A percentile compares a stretch with the other conserved stretches of the same genome.
Conservation (phyloP, 495 filamentous ascomycete species). For the Talaromyces ruber region DNA sequence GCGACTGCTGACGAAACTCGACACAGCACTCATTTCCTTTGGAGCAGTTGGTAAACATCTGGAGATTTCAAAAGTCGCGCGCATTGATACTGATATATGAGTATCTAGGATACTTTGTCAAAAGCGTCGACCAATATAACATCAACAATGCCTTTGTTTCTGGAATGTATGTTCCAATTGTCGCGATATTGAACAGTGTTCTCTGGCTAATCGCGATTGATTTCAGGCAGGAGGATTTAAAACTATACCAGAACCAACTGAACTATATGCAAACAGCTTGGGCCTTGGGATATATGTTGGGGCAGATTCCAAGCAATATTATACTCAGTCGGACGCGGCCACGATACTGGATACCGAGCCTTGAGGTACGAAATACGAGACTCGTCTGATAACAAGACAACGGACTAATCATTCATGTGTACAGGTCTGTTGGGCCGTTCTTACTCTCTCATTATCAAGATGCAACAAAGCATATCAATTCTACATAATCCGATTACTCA, state of each 20-base stretch:
- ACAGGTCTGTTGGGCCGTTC: slow-evolving; percentile 46
- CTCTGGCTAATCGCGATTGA: not conserved
- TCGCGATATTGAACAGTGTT: not conserved
- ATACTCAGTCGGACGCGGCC: slow-evolving; percentile 47
- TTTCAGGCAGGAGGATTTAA: slow-evolving; percentile 52
- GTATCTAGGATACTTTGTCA: slow-evolving; percentile 45
- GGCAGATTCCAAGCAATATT: slow-evolving; percentile 53
- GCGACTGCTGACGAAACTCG: slow-evolving; percentile 51
- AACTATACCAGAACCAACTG: slow-evolving; percentile 45
- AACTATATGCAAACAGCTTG: slow-evolving; percentile 46
- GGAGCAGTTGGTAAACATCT: slow-evolving; percentile 32
- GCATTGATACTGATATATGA: not conserved
- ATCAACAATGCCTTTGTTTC: slow-evolving; percentile 49
- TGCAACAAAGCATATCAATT: slow-evolving; percentile 41
- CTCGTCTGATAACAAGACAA: not conserved
- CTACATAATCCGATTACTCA: slow-evolving; percentile 50
- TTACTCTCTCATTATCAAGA: slow-evolving; percentile 41
- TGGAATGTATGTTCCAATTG: slow-evolving; percentile 24
- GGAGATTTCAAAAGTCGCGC: no score
- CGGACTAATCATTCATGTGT: not conserved
- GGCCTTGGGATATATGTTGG: slow-evolving; percentile 57
- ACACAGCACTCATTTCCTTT: slow-evolving; percentile 46
- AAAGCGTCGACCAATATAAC: slow-evolving; percentile 49
- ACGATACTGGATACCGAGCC: slow-evolving; percentile 50
- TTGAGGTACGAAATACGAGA: slow-evolving; percentile 16